Evolutionary conservation across 192 early-diverging fungal species (phyloP).

Genomic region (Dissophora globulifera): DNA sequence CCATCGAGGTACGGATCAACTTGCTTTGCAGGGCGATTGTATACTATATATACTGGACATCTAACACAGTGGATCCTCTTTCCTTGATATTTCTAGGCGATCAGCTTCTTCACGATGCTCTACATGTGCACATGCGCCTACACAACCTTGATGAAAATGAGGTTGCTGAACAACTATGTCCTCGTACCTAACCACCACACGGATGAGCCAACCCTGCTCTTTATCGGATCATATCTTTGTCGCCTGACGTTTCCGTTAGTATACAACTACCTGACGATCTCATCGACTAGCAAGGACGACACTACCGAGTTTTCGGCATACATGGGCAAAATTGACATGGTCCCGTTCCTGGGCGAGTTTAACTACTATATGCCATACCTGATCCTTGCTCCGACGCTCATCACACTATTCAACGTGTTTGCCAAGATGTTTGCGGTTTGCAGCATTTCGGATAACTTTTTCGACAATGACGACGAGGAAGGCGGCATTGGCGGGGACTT

Average conservation of each 20-base stretch:
- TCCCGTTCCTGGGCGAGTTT: conserved; percentile 90
- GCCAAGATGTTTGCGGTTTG: conserved; percentile 79
- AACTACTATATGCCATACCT: conserved; percentile 90
- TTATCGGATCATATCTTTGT: conserved; percentile 93
- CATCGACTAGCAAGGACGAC: conserved; percentile 56
- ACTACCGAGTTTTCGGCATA: conserved; percentile 65
- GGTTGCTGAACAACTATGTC: conserved; percentile 87
- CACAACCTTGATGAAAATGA: conserved; percentile 89
- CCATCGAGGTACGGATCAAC: conserved; percentile 62
- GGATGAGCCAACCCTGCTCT: conserved; percentile 89
- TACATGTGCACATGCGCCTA: conserved; percentile 97
- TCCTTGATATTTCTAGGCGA: conserved; percentile 56
- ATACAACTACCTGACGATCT: conserved; percentile 93
- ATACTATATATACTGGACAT: too few species aligned
- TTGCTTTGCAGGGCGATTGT: too few species aligned
- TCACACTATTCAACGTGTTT: conserved; percentile 87
- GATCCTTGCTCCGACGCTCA: conserved; percentile 79
- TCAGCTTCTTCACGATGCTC: conserved; percentile 78
- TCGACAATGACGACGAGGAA: conserved; percentile 56
- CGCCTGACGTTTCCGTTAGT: conserved; percentile 87
- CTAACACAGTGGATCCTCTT: too few species aligned
- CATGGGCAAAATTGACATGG: conserved; percentile 87
- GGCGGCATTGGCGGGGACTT: conserved; percentile 39
- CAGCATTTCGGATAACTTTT: conserved; percentile 55
- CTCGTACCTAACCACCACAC: conserved; percentile 95